These are phyloP conservation scores for Tilletia indica DNA, from an alignment of 1,284 basidiomycete genomes.

Conservation along the genomic window DNA sequence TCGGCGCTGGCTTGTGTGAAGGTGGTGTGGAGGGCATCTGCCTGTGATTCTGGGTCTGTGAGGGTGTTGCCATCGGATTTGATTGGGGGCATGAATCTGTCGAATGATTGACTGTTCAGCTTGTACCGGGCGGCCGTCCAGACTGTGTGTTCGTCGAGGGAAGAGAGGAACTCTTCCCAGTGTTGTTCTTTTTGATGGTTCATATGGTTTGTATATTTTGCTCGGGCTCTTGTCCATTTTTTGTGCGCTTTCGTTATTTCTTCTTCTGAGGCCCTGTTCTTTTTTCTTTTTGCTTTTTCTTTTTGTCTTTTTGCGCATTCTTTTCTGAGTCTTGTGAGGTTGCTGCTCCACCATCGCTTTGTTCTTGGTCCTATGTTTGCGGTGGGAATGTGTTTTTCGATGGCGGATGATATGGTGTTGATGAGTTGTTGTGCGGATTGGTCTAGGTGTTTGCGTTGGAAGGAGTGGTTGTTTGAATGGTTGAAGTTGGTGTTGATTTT, in stretches of 20 bases:
- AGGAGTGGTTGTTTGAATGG: neutral
- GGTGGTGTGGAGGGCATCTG: neutral
- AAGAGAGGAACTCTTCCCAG: constrained; percentile 5
- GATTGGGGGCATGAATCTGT: neutral
- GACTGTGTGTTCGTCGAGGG: neutral
- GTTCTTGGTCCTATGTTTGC: neutral
- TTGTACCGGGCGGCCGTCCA: neutral
- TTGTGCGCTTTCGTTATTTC: neutral
- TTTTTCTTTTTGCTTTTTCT: neutral
- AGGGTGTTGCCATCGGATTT: neutral
- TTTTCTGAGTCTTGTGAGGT: neutral
- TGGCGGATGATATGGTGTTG: neutral
- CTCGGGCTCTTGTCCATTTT: neutral
- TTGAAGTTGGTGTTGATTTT: neutral
- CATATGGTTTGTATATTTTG: neutral
- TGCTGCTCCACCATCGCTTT: neutral
- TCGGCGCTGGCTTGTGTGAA: neutral
- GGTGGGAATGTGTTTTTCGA: neutral
- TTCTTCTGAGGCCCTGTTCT: neutral
- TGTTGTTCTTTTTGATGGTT: neutral
- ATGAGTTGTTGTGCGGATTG: neutral
- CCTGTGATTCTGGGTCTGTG: neutral
- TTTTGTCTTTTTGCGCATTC: no score
- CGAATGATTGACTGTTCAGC: neutral
- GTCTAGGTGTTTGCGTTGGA: neutral